Percentiles rank a stretch among this genome's conserved stretches.
Evolutionary conservation across 1,284 basidiomycete genomes (phyloP).

Genomic region (Microbotryum saponariae): DNA sequence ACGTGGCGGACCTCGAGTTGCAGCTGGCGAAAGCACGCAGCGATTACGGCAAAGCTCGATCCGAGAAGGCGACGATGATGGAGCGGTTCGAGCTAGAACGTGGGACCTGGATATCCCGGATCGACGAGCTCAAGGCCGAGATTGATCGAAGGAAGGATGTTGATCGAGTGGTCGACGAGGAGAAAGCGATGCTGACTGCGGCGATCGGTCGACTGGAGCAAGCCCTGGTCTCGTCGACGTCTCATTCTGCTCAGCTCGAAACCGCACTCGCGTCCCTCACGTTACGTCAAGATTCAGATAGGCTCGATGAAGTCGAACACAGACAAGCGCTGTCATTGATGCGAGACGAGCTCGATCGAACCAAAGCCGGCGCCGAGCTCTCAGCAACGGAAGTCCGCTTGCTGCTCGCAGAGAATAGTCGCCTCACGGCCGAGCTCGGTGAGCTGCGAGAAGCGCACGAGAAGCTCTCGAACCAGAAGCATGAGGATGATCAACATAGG

Average conservation of each 20-base stretch:
- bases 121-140: background rate
- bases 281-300: too few relatives aligned
- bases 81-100: constrained; percentile 14
- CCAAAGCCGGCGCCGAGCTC: too few relatives aligned
- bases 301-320: too few relatives aligned
- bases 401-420: too few relatives aligned
- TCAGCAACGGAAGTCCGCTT: too few relatives aligned
- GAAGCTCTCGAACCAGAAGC: background rate
- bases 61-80: constrained; percentile 11
- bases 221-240: too few relatives aligned
- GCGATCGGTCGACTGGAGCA: background rate
- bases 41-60: constrained; percentile 15
- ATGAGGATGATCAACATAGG: background rate
- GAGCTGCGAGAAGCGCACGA: background rate
- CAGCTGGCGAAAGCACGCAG: constrained; percentile 19
- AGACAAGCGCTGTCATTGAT: too few relatives aligned
- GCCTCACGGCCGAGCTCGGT: background rate
- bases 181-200: background rate
- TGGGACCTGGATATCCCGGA: background rate
- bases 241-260: too few relatives aligned
- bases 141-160: background rate
- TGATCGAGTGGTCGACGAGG: background rate
- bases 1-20: constrained; percentile 8
- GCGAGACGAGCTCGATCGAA: too few relatives aligned
- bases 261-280: too few relatives aligned